These are phyloP conservation scores for Xylaria cubensis DNA, from an alignment of 495 filamentous ascomycete genomes.

Conservation along the genomic window DNA sequence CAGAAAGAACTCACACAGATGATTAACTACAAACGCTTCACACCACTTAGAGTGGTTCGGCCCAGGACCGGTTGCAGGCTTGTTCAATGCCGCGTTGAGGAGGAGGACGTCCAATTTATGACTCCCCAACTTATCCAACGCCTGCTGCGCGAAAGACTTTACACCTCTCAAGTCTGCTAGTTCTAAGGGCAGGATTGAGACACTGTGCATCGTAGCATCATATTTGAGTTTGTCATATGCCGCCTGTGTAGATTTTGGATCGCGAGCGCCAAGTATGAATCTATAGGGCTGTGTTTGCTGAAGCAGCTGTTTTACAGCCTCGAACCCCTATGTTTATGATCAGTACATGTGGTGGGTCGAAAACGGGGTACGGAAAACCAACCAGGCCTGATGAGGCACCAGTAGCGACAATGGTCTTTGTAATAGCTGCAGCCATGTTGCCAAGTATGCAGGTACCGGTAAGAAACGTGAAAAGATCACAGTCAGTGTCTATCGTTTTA, in stretches of 20 bases:
- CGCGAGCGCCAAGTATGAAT: slow-evolving; percentile 1
- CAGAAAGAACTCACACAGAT: neutral
- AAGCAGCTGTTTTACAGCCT: neutral
- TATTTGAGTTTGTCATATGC: neutral
- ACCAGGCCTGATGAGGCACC: slow-evolving; percentile 3
- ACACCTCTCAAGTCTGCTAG: neutral
- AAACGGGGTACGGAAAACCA: neutral
- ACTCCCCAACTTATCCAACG: neutral
- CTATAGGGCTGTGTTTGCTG: neutral
- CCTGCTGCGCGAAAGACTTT: slow-evolving; percentile 7
- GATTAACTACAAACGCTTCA: neutral
- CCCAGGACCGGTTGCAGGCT: neutral
- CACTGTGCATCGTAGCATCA: neutral
- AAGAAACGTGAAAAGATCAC: neutral
- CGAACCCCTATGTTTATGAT: neutral
- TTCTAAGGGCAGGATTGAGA: neutral
- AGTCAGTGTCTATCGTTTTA: neutral
- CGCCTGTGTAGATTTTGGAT: neutral
- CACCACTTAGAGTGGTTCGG: neutral
- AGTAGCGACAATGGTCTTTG: neutral
- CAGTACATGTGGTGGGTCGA: neutral
- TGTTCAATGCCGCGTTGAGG: neutral
- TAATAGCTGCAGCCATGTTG: neutral
- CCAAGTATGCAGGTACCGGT: neutral
- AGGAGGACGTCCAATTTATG: neutral